Conservation (phyloP, 75 land plant genomes). For the Azolla pinnata region DNA sequence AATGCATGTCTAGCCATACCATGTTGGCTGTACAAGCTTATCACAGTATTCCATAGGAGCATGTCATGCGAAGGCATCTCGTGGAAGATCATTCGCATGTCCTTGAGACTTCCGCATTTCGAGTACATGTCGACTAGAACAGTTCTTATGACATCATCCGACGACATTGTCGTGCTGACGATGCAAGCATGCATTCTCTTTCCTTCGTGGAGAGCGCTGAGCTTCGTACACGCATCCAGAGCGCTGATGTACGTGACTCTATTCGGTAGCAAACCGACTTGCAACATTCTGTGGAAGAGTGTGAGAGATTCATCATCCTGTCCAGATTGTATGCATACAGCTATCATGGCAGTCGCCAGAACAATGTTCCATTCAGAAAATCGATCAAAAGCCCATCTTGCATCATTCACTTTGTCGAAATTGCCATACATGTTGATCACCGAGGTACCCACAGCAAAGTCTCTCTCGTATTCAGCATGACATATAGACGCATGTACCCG, state of each 20-base stretch:
- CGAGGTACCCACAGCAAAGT: background rate
- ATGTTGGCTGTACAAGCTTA: constrained; percentile 35
- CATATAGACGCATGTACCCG: constrained; percentile 3
- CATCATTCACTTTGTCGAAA: constrained; percentile 18
- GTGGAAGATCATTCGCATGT: constrained; percentile 40
- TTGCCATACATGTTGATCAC: constrained; percentile 10
- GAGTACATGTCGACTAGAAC: constrained; percentile 48
- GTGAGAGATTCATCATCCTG: constrained; percentile 7
- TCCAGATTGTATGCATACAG: constrained; percentile 6
- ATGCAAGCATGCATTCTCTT: constrained; percentile 10
- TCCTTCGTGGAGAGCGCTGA: constrained; percentile 6
- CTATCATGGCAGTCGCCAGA: constrained; percentile 12
- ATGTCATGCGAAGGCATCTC: constrained; percentile 36
- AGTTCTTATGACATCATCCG: constrained; percentile 38
- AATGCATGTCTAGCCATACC: constrained; percentile 19
- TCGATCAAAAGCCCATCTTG: constrained; percentile 8
- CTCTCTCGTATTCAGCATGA: background rate
- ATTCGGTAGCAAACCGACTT: constrained; percentile 8
- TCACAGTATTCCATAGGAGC: constrained; percentile 48
- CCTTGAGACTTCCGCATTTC: constrained; percentile 32
- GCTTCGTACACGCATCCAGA: constrained; percentile 2
- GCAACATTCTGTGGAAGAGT: constrained; percentile 8
- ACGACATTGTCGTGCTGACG: background rate
- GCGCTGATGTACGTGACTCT: constrained; percentile 3
- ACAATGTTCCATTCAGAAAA: constrained; percentile 3